These are phyloP conservation scores for Austroboletus eburneus DNA, from an alignment of 768 basidiomycete species.

Conservation along the genomic window DNA sequence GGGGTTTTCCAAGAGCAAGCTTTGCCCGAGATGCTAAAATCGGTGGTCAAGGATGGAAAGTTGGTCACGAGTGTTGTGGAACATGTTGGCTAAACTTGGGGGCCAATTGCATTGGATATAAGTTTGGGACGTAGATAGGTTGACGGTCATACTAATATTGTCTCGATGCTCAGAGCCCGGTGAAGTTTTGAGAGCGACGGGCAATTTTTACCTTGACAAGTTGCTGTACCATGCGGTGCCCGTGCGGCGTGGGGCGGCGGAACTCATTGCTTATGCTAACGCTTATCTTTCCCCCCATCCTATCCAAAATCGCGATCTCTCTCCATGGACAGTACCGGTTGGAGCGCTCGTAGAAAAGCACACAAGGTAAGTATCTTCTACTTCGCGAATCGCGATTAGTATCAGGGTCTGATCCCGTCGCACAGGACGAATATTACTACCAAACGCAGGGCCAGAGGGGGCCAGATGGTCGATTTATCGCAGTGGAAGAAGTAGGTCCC, in stretches of 20 bases:
- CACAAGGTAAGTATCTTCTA: conserved; percentile 39
- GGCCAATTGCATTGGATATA: neutral
- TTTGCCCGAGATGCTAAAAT: conserved; percentile 94
- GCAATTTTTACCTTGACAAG: no score
- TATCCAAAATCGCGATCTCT: neutral
- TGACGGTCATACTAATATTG: no score
- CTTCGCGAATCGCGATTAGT: no score
- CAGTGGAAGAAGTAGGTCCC: conserved; percentile 57
- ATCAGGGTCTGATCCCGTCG: conserved; percentile 22
- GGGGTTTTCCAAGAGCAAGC: conserved; percentile 88
- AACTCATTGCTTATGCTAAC: no score
- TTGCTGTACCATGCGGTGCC: no score
- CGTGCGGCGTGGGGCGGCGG: no score
- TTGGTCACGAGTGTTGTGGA: conserved; percentile 87
- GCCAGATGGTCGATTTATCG: conserved; percentile 46
- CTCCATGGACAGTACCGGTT: conserved; percentile 72
- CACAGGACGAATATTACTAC: conserved; percentile 30
- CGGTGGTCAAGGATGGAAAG: conserved; percentile 74
- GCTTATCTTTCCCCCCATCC: neutral
- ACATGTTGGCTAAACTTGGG: conserved; percentile 53
- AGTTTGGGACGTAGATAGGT: neutral
- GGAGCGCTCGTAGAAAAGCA: conserved; percentile 66
- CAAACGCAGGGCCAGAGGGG: conserved; percentile 33
- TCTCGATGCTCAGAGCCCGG: no score
- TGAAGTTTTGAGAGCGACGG: no score